Percentiles rank a stretch among this genome's conserved stretches.
phyloP scores from a whole-genome alignment of 208 protist species.

The Trichomonas tenax region DNA sequence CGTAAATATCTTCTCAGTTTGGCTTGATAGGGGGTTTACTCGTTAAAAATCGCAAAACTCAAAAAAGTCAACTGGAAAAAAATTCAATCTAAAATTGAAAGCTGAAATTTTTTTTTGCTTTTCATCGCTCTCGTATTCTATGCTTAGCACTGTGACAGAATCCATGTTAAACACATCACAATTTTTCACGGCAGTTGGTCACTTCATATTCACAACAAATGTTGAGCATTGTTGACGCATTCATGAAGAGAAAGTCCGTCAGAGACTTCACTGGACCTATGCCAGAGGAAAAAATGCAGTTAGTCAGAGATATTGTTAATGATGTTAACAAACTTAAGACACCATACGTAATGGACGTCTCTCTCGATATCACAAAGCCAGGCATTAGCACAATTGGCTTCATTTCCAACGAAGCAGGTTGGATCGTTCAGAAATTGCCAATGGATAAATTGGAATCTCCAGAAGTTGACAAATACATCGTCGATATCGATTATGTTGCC shows the following conservation, averaged over 20 bases:
- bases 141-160: no score
- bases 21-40: no score
- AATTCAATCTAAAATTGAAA: no score
- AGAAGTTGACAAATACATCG: no score
- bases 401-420: neutral
- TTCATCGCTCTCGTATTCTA: no score
- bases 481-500: neutral
- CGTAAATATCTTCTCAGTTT: no score
- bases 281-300: neutral
- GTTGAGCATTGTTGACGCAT: neutral
- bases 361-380: neutral
- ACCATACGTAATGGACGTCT: neutral
- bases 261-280: neutral
- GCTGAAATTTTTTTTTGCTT: no score
- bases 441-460: neutral
- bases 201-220: no score
- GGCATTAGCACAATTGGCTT: neutral
- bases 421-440: neutral
- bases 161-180: no score
- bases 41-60: no score
- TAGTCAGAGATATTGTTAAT: neutral
- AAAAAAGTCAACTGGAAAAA: no score
- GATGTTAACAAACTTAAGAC: neutral
- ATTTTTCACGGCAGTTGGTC: no score
- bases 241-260: neutral